phyloP scores from a whole-genome alignment of 192 early-diverging fungal species.

The Coemansia sp. region DNA sequence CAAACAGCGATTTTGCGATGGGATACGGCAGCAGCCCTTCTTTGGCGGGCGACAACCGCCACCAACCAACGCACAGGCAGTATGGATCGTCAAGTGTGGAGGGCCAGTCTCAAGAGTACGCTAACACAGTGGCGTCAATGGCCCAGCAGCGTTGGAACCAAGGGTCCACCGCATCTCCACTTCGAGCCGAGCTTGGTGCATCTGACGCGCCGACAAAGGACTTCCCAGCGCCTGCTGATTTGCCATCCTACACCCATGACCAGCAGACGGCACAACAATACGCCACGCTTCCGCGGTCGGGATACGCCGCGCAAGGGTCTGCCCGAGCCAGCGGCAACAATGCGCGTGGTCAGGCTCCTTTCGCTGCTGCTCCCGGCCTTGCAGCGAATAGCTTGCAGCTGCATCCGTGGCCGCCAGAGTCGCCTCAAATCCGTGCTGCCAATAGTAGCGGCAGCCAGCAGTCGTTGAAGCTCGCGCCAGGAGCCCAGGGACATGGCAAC shows the following conservation, averaged over 20 bases:
- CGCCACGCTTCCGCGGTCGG: constrained; percentile 30
- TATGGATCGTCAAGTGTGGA: constrained; percentile 1
- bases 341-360: constrained; percentile 10
- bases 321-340: not conserved
- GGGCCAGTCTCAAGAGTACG: constrained; percentile 20
- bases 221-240: not conserved
- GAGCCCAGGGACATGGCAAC: not conserved
- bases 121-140: constrained; percentile 14
- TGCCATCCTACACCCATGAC: constrained; percentile 1
- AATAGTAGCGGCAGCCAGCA: not conserved
- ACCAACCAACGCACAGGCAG: not conserved
- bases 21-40: not conserved
- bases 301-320: constrained; percentile 4
- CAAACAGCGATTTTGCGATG: not conserved
- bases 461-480: not conserved
- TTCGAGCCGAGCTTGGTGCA: constrained; percentile 25
- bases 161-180: constrained; percentile 27
- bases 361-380: constrained; percentile 1
- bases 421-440: not conserved
- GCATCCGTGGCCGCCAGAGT: constrained; percentile 18
- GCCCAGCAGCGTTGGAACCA: constrained; percentile 42
- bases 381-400: not conserved
- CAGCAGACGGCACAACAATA: constrained; percentile 22
- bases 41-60: not conserved
- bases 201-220: not conserved